Evolutionary conservation across 371 early-diverging fungal genomes (phyloP).

Genomic region (Mucor sp.): DNA sequence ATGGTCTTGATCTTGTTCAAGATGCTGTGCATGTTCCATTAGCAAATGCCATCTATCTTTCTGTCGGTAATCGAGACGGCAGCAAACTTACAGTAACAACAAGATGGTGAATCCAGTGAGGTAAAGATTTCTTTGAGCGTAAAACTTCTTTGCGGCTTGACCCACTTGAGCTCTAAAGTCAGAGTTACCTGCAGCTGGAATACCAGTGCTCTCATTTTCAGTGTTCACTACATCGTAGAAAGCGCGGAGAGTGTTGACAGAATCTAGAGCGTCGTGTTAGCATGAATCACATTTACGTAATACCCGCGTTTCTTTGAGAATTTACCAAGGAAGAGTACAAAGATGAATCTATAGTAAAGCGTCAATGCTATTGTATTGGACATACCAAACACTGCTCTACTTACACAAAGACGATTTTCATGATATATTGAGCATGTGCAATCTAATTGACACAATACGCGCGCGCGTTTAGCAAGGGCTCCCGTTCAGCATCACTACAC

Average conservation of each 20-base stretch:
- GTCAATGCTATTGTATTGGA: background rate
- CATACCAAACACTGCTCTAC: conserved; percentile 7
- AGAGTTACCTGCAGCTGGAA: conserved; percentile 19
- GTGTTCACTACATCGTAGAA: conserved; percentile 35
- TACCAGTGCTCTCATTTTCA: conserved; percentile 31
- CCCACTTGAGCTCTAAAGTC: conserved; percentile 57
- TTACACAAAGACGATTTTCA: conserved; percentile 61
- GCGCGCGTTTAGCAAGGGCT: background rate
- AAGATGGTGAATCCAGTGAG: conserved; percentile 34
- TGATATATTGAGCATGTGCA: conserved; percentile 45
- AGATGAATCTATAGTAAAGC: conserved; percentile 44
- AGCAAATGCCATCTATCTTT: background rate
- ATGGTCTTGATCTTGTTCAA: conserved; percentile 25
- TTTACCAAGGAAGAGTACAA: conserved; percentile 63
- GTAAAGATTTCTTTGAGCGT: conserved; percentile 86
- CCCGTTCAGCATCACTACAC: background rate
- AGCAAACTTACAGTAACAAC: conserved; percentile 24
- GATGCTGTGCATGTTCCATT: conserved; percentile 4
- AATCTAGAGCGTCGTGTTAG: conserved; percentile 35
- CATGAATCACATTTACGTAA: background rate
- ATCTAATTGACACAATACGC: conserved; percentile 24
- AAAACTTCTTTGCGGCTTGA: conserved; percentile 74
- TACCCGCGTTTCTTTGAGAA: background rate
- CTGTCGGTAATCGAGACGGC: background rate
- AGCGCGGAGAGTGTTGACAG: conserved; percentile 62